Conservation (phyloP, 106 monocot genomes). For the Agapanthus africanus region DNA sequence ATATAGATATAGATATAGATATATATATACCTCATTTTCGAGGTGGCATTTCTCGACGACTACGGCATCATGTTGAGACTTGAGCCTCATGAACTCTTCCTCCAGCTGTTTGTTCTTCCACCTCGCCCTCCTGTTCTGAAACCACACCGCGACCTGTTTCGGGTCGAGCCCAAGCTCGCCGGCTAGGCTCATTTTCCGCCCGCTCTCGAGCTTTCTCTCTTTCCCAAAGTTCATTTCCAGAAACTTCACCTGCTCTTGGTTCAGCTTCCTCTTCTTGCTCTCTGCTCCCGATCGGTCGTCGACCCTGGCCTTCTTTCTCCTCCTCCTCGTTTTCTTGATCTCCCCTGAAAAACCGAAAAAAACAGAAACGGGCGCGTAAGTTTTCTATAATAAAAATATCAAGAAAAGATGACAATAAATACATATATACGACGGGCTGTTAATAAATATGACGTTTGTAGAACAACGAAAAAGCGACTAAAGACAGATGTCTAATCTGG, state of each 20-base stretch:
- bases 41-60: conserved; percentile 48
- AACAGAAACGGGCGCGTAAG: no score
- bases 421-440: no score
- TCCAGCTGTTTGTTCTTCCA: conserved; percentile 60
- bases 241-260: conserved; percentile 46
- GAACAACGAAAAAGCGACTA: no score
- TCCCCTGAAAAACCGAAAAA: background rate
- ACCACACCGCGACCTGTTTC: conserved; percentile 76
- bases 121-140: conserved; percentile 62
- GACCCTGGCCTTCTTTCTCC: conserved; percentile 24
- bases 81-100: conserved; percentile 45
- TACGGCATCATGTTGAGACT: conserved; percentile 19
- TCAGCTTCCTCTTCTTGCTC: conserved; percentile 49
- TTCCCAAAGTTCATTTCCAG: conserved; percentile 50
- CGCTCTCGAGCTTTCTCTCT: conserved; percentile 51
- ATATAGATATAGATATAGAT: background rate
- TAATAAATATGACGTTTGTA: background rate
- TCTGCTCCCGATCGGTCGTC: conserved; percentile 9
- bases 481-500: no score
- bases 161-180: conserved; percentile 51
- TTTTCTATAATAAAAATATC: no score
- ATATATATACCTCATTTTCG: conserved; percentile 39
- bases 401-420: no score
- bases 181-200: conserved; percentile 45
- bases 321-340: conserved; percentile 12